A percentile compares a stretch with the other conserved stretches of the same genome.
These are phyloP conservation scores for Acanthamoeba triangularis DNA, from an alignment of 208 protist genomes.

Conservation along the genomic window DNA sequence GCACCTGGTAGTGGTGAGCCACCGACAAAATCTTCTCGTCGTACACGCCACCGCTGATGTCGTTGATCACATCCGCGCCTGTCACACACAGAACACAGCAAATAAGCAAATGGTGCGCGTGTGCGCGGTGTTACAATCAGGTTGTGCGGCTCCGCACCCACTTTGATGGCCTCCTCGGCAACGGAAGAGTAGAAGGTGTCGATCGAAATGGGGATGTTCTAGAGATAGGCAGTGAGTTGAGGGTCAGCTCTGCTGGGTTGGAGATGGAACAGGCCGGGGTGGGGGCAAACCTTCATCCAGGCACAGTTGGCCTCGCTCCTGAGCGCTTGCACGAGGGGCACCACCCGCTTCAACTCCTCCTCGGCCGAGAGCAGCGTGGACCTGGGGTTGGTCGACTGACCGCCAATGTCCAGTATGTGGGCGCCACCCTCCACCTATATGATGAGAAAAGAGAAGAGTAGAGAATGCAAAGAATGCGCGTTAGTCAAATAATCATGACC, in stretches of 20 bases:
- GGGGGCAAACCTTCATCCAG: conserved; percentile 27
- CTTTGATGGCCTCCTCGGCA: conserved; percentile 65
- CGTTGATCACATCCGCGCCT: conserved; percentile 86
- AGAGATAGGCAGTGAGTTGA: not conserved
- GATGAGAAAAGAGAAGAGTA: not conserved
- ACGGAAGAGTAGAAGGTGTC: conserved; percentile 83
- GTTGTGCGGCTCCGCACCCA: not conserved
- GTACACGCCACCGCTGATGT: conserved; percentile 80
- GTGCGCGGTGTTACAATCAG: not conserved
- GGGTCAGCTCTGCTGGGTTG: not conserved
- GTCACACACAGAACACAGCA: not conserved
- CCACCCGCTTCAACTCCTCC: conserved; percentile 77
- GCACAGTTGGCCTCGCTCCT: conserved; percentile 65
- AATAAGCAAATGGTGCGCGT: too few relatives aligned
- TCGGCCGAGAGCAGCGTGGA: conserved; percentile 71
- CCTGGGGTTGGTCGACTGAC: conserved; percentile 83
- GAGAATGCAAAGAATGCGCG: not conserved
- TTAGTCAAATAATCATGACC: too few relatives aligned
- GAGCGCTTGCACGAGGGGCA: conserved; percentile 84
- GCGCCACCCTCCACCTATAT: conserved; percentile 52
- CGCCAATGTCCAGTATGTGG: conserved; percentile 87
- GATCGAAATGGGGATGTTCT: conserved; percentile 78
- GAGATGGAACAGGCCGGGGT: not conserved
- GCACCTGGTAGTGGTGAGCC: conserved; percentile 73
- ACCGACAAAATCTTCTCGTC: conserved; percentile 80